Percentiles rank a stretch among this genome's conserved stretches.
These are phyloP conservation scores for Cupressus sempervirens DNA, from an alignment of 75 land plant genomes.

Conservation along the genomic window DNA sequence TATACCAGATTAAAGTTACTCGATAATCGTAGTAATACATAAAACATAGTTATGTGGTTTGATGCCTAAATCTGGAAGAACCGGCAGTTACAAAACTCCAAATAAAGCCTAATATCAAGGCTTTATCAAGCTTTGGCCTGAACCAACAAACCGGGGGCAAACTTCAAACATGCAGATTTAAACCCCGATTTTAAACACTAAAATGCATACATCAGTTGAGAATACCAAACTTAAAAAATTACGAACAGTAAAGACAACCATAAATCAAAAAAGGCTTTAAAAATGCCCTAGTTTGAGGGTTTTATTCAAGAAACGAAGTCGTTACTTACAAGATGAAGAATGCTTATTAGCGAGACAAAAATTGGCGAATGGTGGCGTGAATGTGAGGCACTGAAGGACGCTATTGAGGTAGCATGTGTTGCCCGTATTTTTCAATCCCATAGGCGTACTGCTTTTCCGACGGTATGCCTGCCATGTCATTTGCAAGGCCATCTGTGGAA, in stretches of 20 bases:
- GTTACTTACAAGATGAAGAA: slow-evolving; percentile 47
- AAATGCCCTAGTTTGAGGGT: not conserved
- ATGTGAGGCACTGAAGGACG: slow-evolving; percentile 95
- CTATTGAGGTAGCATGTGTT: slow-evolving; percentile 96
- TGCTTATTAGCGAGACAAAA: slow-evolving; percentile 71
- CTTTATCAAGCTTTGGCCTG: not conserved
- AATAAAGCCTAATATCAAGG: not conserved
- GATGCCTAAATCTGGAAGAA: not conserved
- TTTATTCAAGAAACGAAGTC: not conserved
- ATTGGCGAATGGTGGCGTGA: slow-evolving; percentile 96
- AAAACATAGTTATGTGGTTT: not conserved
- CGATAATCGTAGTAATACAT: not conserved
- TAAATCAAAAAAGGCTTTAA: not conserved
- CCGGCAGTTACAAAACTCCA: not conserved
- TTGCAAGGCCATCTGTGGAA: slow-evolving; percentile 28
- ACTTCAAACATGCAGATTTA: not conserved
- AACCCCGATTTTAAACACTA: not conserved
- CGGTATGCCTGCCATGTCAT: slow-evolving; percentile 49
- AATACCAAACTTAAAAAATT: not conserved
- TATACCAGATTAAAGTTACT: not conserved
- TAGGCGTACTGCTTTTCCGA: slow-evolving; percentile 50
- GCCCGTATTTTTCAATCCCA: slow-evolving; percentile 83
- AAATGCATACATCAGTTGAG: not conserved
- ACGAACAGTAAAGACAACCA: not conserved
- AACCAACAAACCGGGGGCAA: not conserved